Base-by-base conservation (phyloP, 2,329 filamentous ascomycete species). In the Cercospora sp. region DNA sequence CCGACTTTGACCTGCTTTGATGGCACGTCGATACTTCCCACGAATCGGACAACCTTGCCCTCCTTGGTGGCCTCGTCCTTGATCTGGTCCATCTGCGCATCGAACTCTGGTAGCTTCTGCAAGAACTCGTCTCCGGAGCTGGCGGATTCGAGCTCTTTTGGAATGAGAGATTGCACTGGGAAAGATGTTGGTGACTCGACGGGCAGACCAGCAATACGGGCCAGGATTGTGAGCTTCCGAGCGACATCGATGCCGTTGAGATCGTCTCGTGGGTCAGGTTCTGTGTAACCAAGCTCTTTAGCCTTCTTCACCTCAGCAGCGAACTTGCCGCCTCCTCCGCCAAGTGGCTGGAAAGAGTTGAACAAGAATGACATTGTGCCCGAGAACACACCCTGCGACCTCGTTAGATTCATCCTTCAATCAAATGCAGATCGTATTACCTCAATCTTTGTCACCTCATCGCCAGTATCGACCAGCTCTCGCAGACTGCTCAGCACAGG, bases 281-380 rank as follows among this genome's bases (percentile, higher is more conserved):
- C 92, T 0, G 92, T 96, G 83, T 96, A 99, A 24, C 95, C 95
- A 59, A 97, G 85, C 69, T 93, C 89, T 84, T 97, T 97, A 66
- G 95, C 95, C 81, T 94, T 93, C 77, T 88, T 89, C 37, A 99
- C 95, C 78, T 97, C 94, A 60, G 91, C 91, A 53, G 92, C 95
- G 90, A 96, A 99, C 77, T 90, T 89, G 63, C 92, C 92, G 37
- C 91, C 91, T 24, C 85, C 83, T 5, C 90, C 91, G 61, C 88
- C 87, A 2, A 90, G 89, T 0, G 95, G 95, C 60, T 94, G 93
- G 80, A 98, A 99, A 24, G 89, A 94, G 85, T 98, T 98, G 88
- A 99, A 98, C 49, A 99, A 86, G 85, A 97, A 99, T 45, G 92
- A 96, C 89, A 99, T 94, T 65, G 95, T 99, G 71, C 95, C 95